Percentiles rank a stretch among this genome's conserved stretches.
Evolutionary conservation across 176 grass and related monocot species (phyloP).

Genomic region (Tillandsia leiboldiana): DNA sequence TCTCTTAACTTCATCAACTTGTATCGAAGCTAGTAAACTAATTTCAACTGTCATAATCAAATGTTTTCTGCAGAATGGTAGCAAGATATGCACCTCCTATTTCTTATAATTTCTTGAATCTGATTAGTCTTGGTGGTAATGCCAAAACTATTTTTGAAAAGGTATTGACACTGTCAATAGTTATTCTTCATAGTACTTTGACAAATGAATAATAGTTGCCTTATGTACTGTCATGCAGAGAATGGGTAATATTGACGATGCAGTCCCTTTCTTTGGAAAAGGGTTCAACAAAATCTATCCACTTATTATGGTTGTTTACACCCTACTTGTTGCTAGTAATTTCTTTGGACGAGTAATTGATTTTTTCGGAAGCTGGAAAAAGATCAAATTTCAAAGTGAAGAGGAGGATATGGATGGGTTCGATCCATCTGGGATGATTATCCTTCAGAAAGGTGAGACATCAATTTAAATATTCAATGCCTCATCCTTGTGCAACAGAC

Average conservation of each 20-base stretch:
- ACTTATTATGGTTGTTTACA: slow-evolving; percentile 98
- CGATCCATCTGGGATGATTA: slow-evolving; percentile 89
- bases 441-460: slow-evolving; percentile 83
- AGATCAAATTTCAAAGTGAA: slow-evolving; percentile 78
- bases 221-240: slow-evolving; percentile 53
- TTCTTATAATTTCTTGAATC: slow-evolving; percentile 99
- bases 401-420: slow-evolving; percentile 83
- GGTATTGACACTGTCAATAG: slow-evolving; percentile 24
- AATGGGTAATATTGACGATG: slow-evolving; percentile 99
- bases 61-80: slow-evolving; percentile 86
- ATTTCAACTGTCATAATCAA: slow-evolving; percentile 13
- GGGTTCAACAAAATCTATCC: slow-evolving; percentile 99
- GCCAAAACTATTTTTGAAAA: slow-evolving; percentile 96
- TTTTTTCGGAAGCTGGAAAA: slow-evolving; percentile 95
- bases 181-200: not conserved
- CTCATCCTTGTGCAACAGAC: not conserved
- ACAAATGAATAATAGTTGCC: not conserved
- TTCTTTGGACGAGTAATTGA: slow-evolving; percentile 91
- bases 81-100: slow-evolving; percentile 98
- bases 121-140: slow-evolving; percentile 82
- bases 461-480: not conserved
- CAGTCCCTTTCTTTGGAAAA: slow-evolving; percentile 98
- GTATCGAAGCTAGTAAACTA: slow-evolving; percentile 14
- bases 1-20: slow-evolving; percentile 10
- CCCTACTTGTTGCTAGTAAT: slow-evolving; percentile 82